A percentile compares a stretch with the other conserved stretches of the same genome.
Conservation (phyloP, 352 stramenopile species). For the Phytophthora litchii region DNA sequence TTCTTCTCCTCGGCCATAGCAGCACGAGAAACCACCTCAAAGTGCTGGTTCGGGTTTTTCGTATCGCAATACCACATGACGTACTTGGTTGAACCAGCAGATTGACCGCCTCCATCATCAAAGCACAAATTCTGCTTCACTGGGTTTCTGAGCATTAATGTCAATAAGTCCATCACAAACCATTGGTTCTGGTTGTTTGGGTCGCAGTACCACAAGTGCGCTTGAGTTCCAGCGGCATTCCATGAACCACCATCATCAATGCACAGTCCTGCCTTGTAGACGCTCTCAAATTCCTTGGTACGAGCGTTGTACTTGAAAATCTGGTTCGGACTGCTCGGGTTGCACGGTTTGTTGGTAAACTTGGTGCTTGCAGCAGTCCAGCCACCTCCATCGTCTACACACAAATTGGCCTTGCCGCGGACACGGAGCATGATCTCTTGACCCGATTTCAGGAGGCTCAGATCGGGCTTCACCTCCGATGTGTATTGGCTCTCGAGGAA, state of each 20-base stretch:
- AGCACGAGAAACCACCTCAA: slow-evolving; percentile 20
- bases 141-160: slow-evolving; percentile 34
- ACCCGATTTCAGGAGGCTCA: slow-evolving; percentile 10
- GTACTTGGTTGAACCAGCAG: slow-evolving; percentile 18
- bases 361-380: slow-evolving; percentile 15
- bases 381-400: slow-evolving; percentile 39
- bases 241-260: slow-evolving; percentile 28
- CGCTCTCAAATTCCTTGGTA: slow-evolving; percentile 20
- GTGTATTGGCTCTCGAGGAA: slow-evolving; percentile 27
- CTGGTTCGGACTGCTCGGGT: slow-evolving; percentile 38
- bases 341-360: slow-evolving; percentile 34
- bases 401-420: slow-evolving; percentile 36
- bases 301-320: slow-evolving; percentile 33
- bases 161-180: slow-evolving; percentile 29
- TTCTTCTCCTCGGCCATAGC: slow-evolving; percentile 26
- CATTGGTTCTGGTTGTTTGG: slow-evolving; percentile 29
- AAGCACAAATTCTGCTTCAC: slow-evolving; percentile 40
- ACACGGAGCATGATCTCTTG: slow-evolving; percentile 36
- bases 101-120: slow-evolving; percentile 26
- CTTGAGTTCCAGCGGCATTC: slow-evolving; percentile 13
- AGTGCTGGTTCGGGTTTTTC: slow-evolving; percentile 27
- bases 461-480: slow-evolving; percentile 12
- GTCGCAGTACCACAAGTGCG: slow-evolving; percentile 35
- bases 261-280: slow-evolving; percentile 33
- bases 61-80: slow-evolving; percentile 26